Percentiles rank a stretch among this genome's conserved stretches.
Conservation (phyloP, 2,329 filamentous ascomycete genomes). For the Catunica adiposa region DNA sequence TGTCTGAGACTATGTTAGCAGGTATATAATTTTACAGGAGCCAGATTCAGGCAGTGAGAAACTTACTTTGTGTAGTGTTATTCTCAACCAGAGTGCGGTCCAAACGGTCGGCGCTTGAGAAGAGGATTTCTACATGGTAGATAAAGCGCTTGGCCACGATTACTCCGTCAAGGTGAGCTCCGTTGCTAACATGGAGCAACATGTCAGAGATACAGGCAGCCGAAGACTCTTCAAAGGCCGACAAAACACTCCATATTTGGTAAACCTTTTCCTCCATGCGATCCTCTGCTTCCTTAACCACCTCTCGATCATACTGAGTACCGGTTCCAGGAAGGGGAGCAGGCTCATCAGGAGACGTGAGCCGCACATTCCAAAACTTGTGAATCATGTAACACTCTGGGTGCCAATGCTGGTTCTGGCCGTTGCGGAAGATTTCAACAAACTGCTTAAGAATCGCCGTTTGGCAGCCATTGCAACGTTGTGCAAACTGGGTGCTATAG, state of each 20-base stretch:
- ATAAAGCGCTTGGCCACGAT: constrained; percentile 94
- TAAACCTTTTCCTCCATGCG: constrained; percentile 96
- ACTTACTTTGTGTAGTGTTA: constrained; percentile 44
- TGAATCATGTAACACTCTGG: constrained; percentile 99
- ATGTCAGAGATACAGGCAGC: constrained; percentile 98
- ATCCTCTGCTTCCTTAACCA: constrained; percentile 74
- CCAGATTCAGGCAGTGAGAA: no score
- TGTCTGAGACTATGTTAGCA: constrained; percentile 43
- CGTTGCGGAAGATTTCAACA: constrained; percentile 95
- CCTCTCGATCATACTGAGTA: constrained; percentile 39
- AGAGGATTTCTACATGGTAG: constrained; percentile 84
- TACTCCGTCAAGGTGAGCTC: constrained; percentile 86
- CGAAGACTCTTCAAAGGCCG: constrained; percentile 92
- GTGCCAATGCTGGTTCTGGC: constrained; percentile 97
- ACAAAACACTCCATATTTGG: constrained; percentile 93
- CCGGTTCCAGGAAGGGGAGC: constrained; percentile 8
- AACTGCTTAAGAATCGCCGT: constrained; percentile 97
- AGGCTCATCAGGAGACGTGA: constrained; percentile 23
- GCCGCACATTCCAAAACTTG: constrained; percentile 97
- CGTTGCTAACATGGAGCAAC: constrained; percentile 96
- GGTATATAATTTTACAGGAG: no score
- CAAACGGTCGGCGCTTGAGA: constrained; percentile 71
- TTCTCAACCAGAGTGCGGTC: constrained; percentile 47
- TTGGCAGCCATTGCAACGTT: constrained; percentile 90
- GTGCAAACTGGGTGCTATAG: constrained; percentile 93